A percentile compares a stretch with the other conserved stretches of the same genome.
Evolutionary conservation across 2,329 filamentous ascomycete genomes (phyloP).

Genomic region (Sclerotinia glacialis): DNA sequence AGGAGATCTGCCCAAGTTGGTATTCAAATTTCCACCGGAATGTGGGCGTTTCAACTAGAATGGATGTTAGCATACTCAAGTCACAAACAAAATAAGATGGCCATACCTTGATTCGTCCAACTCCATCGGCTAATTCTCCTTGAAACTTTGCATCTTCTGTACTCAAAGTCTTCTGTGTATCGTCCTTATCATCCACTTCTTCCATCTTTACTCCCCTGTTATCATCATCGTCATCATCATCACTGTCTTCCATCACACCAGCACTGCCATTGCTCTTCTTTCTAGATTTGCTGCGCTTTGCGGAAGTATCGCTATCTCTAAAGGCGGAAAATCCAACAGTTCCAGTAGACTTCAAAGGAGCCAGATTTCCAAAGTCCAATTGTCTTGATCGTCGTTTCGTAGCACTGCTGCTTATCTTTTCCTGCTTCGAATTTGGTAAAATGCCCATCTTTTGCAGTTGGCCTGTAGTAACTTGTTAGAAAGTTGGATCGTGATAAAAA

Average conservation of each 20-base stretch:
- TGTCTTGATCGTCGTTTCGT: constrained; percentile 79
- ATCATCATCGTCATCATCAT: constrained; percentile 72
- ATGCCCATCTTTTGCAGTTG: constrained; percentile 98
- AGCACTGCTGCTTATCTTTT: constrained; percentile 58
- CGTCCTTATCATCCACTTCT: constrained; percentile 61
- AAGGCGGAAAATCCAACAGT: constrained; percentile 89
- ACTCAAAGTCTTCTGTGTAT: constrained; percentile 50
- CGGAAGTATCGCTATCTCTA: constrained; percentile 63
- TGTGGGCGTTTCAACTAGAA: constrained; percentile 75
- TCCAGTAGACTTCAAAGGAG: constrained; percentile 79
- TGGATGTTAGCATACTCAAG: neutral
- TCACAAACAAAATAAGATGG: neutral
- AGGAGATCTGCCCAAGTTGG: constrained; percentile 46
- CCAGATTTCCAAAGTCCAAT: constrained; percentile 80
- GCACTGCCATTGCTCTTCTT: constrained; percentile 62
- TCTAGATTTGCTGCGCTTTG: constrained; percentile 56
- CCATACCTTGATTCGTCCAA: constrained; percentile 75
- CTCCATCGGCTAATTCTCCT: constrained; percentile 74
- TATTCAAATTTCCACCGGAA: constrained; percentile 64
- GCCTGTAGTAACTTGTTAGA: constrained; percentile 50
- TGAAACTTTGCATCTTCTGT: constrained; percentile 71
- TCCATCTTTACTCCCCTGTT: constrained; percentile 65
- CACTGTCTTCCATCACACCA: constrained; percentile 65
- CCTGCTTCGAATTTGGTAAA: constrained; percentile 61
- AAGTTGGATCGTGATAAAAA: neutral